phyloP scores from a whole-genome alignment of 306 rosid species.

The Alnus glutinosa region DNA sequence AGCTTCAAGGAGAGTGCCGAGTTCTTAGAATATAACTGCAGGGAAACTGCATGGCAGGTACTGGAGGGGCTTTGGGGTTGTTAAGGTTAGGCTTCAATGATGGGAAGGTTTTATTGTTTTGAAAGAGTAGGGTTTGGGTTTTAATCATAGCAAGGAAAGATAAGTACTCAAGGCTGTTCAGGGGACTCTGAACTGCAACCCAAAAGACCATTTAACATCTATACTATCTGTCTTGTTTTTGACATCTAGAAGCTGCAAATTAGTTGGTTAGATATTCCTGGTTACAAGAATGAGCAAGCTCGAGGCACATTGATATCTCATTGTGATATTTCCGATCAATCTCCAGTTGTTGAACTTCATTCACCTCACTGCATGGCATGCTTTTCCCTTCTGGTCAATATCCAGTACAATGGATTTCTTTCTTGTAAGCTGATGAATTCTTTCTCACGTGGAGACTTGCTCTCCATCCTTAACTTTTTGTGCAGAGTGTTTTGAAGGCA shows the following conservation, averaged over 20 bases:
- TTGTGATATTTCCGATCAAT: conserved; percentile 1
- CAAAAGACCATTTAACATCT: not conserved
- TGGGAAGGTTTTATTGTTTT: not conserved
- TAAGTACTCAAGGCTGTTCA: not conserved
- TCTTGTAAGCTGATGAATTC: conserved; percentile 10
- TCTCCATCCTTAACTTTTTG: conserved; percentile 22
- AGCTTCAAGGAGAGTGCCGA: not conserved
- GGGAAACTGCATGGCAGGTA: not conserved
- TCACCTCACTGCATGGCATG: not conserved
- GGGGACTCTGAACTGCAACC: not conserved
- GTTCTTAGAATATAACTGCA: not conserved
- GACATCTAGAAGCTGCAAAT: conserved; percentile 7
- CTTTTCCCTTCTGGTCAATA: conserved; percentile 2
- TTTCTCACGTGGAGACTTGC: not conserved
- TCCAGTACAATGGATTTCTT: conserved; percentile 1
- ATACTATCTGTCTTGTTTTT: not conserved
- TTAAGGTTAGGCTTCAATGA: not conserved
- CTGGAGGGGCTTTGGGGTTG: not conserved
- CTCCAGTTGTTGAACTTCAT: not conserved
- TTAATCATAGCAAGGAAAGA: not conserved
- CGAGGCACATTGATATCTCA: not conserved
- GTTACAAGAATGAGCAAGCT: not conserved
- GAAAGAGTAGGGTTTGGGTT: not conserved
- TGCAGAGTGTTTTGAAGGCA: conserved; percentile 39
- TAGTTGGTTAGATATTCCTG: not conserved